Percentiles rank a stretch among this genome's conserved stretches.
Evolutionary conservation across 208 protist genomes (phyloP).

Genomic region (Crithidia bombi): DNA sequence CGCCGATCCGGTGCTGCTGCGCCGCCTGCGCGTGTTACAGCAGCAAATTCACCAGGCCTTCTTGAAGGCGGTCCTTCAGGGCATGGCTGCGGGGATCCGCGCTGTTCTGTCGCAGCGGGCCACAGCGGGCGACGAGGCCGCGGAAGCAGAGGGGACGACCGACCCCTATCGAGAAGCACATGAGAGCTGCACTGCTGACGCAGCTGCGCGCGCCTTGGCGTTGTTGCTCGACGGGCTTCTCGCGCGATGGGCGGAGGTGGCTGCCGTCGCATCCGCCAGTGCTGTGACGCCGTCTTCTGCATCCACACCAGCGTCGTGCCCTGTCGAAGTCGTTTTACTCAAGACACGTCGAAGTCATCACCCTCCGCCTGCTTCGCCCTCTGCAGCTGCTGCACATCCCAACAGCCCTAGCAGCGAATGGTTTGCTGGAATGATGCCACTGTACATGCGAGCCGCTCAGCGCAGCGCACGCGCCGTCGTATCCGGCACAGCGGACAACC

Average conservation of each 20-base stretch:
- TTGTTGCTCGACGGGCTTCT: conserved; percentile 24
- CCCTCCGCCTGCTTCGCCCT: not conserved
- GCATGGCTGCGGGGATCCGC: conserved; percentile 16
- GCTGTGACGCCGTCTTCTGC: not conserved
- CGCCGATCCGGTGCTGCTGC: conserved; percentile 23
- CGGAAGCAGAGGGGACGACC: not conserved
- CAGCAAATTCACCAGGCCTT: conserved; percentile 38
- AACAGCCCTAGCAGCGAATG: conserved; percentile 11
- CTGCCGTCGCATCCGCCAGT: not conserved
- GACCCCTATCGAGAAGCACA: not conserved
- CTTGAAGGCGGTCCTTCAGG: conserved; percentile 30
- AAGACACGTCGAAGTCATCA: conserved; percentile 19
- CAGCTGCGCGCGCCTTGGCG: not conserved
- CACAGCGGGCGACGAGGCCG: not conserved
- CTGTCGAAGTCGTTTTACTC: not conserved
- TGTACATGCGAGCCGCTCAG: conserved; percentile 24
- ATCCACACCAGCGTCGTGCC: not conserved
- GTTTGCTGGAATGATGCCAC: conserved; percentile 32
- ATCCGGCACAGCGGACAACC: not conserved
- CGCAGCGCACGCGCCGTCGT: not conserved
- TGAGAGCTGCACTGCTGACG: not conserved
- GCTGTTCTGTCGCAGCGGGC: not conserved
- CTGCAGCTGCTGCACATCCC: not conserved
- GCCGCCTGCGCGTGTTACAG: conserved; percentile 32
- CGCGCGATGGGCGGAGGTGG: not conserved